These are phyloP conservation scores for Cornus suecica DNA, from an alignment of 148 eudicot species.

Conservation along the genomic window DNA sequence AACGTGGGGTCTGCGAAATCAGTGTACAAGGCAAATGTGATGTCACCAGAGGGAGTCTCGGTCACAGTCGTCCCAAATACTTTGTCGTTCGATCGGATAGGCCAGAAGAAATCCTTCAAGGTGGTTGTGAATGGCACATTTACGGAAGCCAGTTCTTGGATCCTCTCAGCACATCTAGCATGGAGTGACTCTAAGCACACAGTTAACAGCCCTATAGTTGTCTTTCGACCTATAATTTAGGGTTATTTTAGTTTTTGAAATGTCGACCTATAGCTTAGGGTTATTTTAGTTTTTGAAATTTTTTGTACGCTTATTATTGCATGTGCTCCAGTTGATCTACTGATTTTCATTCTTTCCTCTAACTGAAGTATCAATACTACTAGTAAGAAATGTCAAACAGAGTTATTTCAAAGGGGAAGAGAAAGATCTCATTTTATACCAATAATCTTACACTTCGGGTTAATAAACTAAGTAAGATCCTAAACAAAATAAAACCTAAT, in stretches of 20 bases:
- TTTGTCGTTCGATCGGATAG: constrained; percentile 26
- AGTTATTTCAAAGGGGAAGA: no score
- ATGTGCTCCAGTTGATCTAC: background rate
- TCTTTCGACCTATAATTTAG: constrained; percentile 23
- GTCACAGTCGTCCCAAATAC: constrained; percentile 46
- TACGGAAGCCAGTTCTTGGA: constrained; percentile 3
- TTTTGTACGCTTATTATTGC: background rate
- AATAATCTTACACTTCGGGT: no score
- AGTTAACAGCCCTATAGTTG: constrained; percentile 65
- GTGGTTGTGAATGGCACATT: constrained; percentile 49
- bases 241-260: background rate
- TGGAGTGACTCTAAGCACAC: constrained; percentile 49
- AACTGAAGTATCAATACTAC: no score
- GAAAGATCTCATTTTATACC: no score
- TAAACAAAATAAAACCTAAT: no score
- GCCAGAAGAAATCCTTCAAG: constrained; percentile 43
- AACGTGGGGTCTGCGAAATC: constrained; percentile 43
- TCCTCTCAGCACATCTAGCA: constrained; percentile 32
- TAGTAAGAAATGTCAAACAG: no score
- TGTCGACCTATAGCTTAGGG: no score
- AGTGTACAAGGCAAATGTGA: constrained; percentile 41
- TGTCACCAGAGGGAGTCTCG: constrained; percentile 27
- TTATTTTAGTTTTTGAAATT: background rate
- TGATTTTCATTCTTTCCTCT: background rate
- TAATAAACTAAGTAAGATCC: no score